These are phyloP conservation scores for Termitomyces sp. DNA, from an alignment of 768 basidiomycete genomes.

Conservation along the genomic window DNA sequence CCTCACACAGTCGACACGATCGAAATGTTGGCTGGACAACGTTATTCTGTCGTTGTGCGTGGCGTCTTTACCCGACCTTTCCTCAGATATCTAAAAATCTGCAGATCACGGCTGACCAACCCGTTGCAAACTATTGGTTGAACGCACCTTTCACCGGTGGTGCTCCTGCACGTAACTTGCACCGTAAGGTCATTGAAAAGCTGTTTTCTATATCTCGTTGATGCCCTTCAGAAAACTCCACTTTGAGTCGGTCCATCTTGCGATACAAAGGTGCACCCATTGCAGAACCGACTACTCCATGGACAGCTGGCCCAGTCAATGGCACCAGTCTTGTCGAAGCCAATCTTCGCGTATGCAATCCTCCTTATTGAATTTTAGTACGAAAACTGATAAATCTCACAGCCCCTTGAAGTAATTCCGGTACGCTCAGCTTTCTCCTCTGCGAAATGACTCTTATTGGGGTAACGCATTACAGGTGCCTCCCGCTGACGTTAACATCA, in stretches of 20 bases:
- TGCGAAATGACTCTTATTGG: background rate
- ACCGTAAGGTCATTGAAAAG: conserved; percentile 18
- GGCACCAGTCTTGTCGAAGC: conserved; percentile 11
- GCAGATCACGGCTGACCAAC: conserved; percentile 32
- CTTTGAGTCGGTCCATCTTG: conserved; percentile 24
- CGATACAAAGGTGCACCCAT: conserved; percentile 29
- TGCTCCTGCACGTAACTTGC: conserved; percentile 22
- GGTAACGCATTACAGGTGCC: conserved; percentile 11
- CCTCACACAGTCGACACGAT: conserved; percentile 30
- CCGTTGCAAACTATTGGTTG: conserved; percentile 43
- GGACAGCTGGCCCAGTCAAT: conserved; percentile 14
- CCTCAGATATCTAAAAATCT: background rate
- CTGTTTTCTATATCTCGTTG: no score
- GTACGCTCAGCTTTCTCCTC: background rate
- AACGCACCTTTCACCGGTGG: conserved; percentile 29
- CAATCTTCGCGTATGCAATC: conserved; percentile 8
- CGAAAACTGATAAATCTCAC: background rate
- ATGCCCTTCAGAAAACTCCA: conserved; percentile 17
- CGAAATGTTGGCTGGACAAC: conserved; percentile 41
- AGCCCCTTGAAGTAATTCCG: conserved; percentile 7
- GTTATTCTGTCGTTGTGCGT: conserved; percentile 37
- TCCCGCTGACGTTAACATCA: conserved; percentile 20
- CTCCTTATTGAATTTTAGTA: background rate
- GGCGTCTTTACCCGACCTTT: background rate
- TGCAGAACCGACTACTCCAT: conserved; percentile 24